Conservation (phyloP, 2,329 filamentous ascomycete species). For the Aspergillus bombycis region DNA sequence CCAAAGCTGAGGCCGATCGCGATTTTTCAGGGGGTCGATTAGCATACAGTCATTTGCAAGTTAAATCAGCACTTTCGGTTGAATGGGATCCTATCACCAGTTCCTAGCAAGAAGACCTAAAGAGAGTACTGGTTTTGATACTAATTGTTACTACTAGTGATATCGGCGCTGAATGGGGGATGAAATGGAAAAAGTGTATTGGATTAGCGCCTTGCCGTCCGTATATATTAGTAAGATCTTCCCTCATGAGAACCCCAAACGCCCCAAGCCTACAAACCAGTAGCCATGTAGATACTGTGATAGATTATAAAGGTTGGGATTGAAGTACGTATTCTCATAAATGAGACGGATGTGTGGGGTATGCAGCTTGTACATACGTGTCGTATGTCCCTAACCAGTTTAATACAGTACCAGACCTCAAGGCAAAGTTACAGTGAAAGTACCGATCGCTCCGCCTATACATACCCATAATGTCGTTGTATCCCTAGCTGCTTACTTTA, state of each 20-base stretch:
- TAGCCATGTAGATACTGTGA: not conserved
- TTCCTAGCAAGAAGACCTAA: not conserved
- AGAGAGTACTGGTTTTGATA: not conserved
- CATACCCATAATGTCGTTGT: constrained; percentile 11
- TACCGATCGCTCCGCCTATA: constrained; percentile 1
- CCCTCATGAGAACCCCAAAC: too few relatives aligned
- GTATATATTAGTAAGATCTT: not conserved
- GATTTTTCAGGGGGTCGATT: not conserved
- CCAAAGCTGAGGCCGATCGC: not conserved
- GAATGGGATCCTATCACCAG: not conserved
- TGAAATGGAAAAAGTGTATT: not conserved
- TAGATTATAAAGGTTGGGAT: not conserved
- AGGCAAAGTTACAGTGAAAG: constrained; percentile 1
- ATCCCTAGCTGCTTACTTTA: constrained; percentile 19
- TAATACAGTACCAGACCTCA: not conserved
- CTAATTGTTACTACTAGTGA: not conserved
- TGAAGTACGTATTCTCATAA: not conserved
- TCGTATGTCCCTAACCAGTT: not conserved
- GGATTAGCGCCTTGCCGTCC: not conserved
- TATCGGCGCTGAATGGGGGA: not conserved
- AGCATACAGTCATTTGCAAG: not conserved
- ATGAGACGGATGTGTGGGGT: not conserved
- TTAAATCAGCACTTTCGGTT: not conserved
- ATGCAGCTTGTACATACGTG: not conserved
- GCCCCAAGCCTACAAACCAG: too few relatives aligned